Conservation (phyloP, 2,329 filamentous ascomycete genomes). For the Hypomyces rosellus region DNA sequence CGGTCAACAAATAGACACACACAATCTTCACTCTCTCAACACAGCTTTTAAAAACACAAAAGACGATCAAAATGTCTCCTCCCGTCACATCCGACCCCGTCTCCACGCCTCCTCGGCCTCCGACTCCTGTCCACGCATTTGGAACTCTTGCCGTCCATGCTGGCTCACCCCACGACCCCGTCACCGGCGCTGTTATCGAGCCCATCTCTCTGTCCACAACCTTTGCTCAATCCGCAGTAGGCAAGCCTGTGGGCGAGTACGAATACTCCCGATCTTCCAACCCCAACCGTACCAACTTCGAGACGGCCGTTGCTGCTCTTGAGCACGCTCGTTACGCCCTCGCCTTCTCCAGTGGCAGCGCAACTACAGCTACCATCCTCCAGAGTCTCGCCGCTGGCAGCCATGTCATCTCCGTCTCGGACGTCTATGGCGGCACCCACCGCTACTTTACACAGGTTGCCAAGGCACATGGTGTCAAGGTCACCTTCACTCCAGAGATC, state of each 20-base stretch:
- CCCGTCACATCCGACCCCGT: conserved; percentile 44
- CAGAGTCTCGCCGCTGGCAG: conserved; percentile 87
- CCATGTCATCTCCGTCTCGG: conserved; percentile 92
- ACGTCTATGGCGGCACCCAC: conserved; percentile 97
- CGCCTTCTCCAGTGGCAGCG: conserved; percentile 89
- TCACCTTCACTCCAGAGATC: conserved; percentile 90
- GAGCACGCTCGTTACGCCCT: conserved; percentile 90
- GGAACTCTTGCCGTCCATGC: conserved; percentile 94
- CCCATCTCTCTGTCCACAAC: conserved; percentile 94
- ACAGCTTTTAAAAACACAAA: background rate
- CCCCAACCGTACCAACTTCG: conserved; percentile 93
- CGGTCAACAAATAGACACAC: background rate
- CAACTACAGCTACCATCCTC: conserved; percentile 86
- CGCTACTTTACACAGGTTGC: conserved; percentile 98
- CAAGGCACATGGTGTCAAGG: conserved; percentile 84
- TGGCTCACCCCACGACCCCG: conserved; percentile 81
- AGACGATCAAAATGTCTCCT: conserved; percentile 20
- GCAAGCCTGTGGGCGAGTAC: conserved; percentile 78
- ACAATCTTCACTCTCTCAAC: background rate
- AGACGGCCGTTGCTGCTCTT: conserved; percentile 81
- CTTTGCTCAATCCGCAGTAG: conserved; percentile 85
- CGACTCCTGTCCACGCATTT: conserved; percentile 70
- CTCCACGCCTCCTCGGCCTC: conserved; percentile 66
- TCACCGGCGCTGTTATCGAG: conserved; percentile 92
- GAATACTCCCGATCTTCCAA: conserved; percentile 94